Base-by-base conservation (phyloP, 2,329 filamentous ascomycete genomes). In the Colletotrichum destructivum region DNA sequence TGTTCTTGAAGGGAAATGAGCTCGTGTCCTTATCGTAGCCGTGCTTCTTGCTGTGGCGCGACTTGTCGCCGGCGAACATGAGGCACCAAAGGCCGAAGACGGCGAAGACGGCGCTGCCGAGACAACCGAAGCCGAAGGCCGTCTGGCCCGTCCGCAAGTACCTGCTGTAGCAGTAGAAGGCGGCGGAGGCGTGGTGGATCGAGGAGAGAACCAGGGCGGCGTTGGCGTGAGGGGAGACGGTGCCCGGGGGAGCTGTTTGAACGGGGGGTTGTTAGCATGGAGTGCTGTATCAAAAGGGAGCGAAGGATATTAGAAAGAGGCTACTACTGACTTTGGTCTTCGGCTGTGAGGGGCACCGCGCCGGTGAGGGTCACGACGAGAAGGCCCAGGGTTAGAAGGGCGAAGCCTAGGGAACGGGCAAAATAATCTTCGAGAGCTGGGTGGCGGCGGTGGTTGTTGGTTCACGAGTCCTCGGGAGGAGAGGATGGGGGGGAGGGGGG, bases 391-490 rank as follows among this genome's bases (percentile, higher is more conserved):
- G 90, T 84, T 26, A 95, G 83, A 55, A 94, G 87, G 40, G 90
- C 84, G 68, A 95, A 84, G 74, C 92, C 93, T 1, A 94, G 87
- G 38, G 88, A 89, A 52, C 93, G 92, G 62, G 90, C 90, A 79
- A 95, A 91, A 86, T 96, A 96, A 67, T 88, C 82, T 81, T 95
- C 92, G 42, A 94, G 84, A 31, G 82, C 90, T 89, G 75, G 9
- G 51, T 2, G 8, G n/a, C 18, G 54, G 38, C 35, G 9, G 18
- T 16, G 67, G 67, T 66, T 51, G 64, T 65, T 46, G 62, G 49
- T 23, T 21, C 16, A 4, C 7, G 5, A 38, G 18, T 16, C 5
- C 21, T 42, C 18, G 23, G 23, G 47, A 18, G 61, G 23, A 26
- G 7, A 49, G 9, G 38, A 42, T 35, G 4, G 35, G 23, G 23